A percentile compares a stretch with the other conserved stretches of the same genome.
Evolutionary conservation across 495 filamentous ascomycete genomes (phyloP).

Genomic region (Parathielavia hyrcaniae): DNA sequence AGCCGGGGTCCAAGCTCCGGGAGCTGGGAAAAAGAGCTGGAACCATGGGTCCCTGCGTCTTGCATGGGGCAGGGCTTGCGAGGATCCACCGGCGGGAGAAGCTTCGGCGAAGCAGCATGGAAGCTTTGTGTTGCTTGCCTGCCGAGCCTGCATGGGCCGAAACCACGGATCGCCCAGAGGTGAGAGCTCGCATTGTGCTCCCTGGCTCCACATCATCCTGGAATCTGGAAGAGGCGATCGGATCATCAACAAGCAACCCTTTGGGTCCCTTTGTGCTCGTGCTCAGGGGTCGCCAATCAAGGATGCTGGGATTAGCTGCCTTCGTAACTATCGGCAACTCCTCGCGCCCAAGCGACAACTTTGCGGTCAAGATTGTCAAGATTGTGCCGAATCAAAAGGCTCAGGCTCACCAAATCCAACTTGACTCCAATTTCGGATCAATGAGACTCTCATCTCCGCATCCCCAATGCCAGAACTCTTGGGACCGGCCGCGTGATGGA

Average conservation of each 20-base stretch:
- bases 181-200: not conserved
- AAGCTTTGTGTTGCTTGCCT: too few species aligned
- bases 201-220: not conserved
- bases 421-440: conserved; percentile 3
- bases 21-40: not conserved
- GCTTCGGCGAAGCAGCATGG: conserved; percentile 20
- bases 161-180: conserved; percentile 5
- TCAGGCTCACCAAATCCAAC: not conserved
- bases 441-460: not conserved
- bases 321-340: conserved; percentile 6
- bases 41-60: conserved; percentile 9
- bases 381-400: not conserved
- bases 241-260: not conserved
- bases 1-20: not conserved
- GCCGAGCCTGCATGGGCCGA: conserved; percentile 6
- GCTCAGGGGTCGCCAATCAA: conserved; percentile 11
- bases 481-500: not conserved
- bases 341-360: conserved; percentile 5
- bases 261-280: conserved; percentile 20
- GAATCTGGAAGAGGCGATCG: conserved; percentile 19
- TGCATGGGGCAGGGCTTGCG: conserved; percentile 3
- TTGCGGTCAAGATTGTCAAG: not conserved
- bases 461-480: not conserved
- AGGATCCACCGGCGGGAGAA: conserved; percentile 20
- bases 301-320: conserved; percentile 1